A percentile compares a stretch with the other conserved stretches of the same genome.
phyloP scores from a whole-genome alignment of 306 rosid species.

The Lathyrus oleraceus region DNA sequence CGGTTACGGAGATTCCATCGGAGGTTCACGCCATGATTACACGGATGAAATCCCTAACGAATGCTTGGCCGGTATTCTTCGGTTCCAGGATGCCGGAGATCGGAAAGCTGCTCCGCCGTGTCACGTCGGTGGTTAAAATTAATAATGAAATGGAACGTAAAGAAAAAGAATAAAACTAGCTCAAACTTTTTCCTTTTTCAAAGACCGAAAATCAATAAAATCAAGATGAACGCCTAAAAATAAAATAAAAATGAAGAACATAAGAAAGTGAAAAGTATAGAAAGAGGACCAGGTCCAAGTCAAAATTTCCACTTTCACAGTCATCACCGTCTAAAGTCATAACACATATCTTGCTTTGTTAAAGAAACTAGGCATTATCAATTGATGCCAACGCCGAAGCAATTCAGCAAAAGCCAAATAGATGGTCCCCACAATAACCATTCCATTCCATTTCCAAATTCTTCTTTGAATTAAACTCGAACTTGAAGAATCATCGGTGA shows the following conservation, averaged over 20 bases:
- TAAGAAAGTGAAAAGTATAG: not conserved
- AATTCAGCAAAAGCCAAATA: not conserved
- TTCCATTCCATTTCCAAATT: not conserved
- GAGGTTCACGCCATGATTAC: too few relatives aligned
- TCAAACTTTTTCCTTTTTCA: not conserved
- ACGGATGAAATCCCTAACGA: too few relatives aligned
- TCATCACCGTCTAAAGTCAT: constrained; percentile 7
- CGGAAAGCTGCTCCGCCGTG: too few relatives aligned
- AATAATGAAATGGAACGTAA: not conserved
- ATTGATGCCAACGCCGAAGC: not conserved
- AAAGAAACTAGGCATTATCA: not conserved
- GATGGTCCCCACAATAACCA: not conserved
- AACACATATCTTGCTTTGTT: not conserved
- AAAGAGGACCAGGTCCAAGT: constrained; percentile 4
- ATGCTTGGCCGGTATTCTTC: too few relatives aligned
- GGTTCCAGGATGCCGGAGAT: too few relatives aligned
- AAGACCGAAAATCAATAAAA: not conserved
- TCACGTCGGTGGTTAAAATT: too few relatives aligned
- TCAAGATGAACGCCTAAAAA: not conserved
- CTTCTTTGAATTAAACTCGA: not conserved
- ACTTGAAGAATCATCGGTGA: not conserved
- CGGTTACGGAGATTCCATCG: too few relatives aligned
- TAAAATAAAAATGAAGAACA: not conserved
- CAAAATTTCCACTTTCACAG: not conserved
- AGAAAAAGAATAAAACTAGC: not conserved